Conservation (phyloP, 495 filamentous ascomycete genomes). For the Wilcoxina mikolae region DNA sequence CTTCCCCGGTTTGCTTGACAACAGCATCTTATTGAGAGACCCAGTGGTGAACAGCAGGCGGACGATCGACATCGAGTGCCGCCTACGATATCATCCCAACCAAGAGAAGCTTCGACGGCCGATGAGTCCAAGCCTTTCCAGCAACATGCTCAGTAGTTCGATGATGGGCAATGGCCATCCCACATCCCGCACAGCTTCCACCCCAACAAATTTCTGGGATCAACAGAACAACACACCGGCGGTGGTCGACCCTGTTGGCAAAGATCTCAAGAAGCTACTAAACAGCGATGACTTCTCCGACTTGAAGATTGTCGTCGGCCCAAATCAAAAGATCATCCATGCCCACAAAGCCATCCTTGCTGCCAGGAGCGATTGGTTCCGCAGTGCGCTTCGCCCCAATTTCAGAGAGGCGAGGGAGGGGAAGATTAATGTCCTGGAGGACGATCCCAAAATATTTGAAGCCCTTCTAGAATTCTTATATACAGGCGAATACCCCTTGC, state of each 20-base stretch:
- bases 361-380: constrained; percentile 28
- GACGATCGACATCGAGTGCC: constrained; percentile 28
- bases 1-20: constrained; percentile 28
- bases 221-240: constrained; percentile 21
- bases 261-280: constrained; percentile 26
- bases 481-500: constrained; percentile 27
- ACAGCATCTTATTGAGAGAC: constrained; percentile 28
- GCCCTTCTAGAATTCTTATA: constrained; percentile 27
- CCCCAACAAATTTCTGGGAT: constrained; percentile 26
- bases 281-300: constrained; percentile 27
- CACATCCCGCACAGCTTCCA: constrained; percentile 24
- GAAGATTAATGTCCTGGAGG: constrained; percentile 23
- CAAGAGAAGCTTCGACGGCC: constrained; percentile 28
- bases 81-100: constrained; percentile 26
- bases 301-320: constrained; percentile 25
- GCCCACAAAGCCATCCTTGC: constrained; percentile 29
- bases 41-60: constrained; percentile 27
- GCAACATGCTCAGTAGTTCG: constrained; percentile 19
- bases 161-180: constrained; percentile 26
- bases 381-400: constrained; percentile 23
- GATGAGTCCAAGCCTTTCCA: constrained; percentile 23
- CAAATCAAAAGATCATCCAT: constrained; percentile 22
- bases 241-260: constrained; percentile 27
- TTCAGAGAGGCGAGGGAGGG: constrained; percentile 28
- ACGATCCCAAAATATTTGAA: constrained; percentile 29